These are phyloP conservation scores for Pholiota conissans DNA, from an alignment of 768 basidiomycete genomes.

Conservation along the genomic window DNA sequence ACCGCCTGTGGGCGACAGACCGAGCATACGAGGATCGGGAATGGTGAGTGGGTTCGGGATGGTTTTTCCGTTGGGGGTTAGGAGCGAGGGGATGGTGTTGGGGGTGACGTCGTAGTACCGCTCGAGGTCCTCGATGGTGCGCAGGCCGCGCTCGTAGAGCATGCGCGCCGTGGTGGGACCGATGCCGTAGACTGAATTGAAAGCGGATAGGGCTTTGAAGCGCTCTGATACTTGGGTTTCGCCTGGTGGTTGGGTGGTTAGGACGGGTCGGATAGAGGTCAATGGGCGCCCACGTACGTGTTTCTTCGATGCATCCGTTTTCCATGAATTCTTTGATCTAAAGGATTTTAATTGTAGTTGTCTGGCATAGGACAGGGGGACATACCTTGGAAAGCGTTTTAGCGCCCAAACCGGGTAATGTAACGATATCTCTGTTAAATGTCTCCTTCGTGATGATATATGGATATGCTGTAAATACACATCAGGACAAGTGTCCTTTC, in stretches of 20 bases:
- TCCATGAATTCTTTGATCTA: constrained; percentile 67
- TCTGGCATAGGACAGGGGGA: background rate
- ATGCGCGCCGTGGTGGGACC: constrained; percentile 69
- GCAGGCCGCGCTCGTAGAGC: constrained; percentile 64
- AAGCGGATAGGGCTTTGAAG: constrained; percentile 55
- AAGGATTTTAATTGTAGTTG: background rate
- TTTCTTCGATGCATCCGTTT: constrained; percentile 57
- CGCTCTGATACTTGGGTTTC: constrained; percentile 47
- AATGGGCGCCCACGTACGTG: constrained; percentile 38
- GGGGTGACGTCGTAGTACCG: constrained; percentile 55
- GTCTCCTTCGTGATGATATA: constrained; percentile 28
- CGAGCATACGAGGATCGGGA: too few relatives aligned
- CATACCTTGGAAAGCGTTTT: constrained; percentile 52
- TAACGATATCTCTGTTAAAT: constrained; percentile 36
- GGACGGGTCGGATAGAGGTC: background rate
- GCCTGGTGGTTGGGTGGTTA: constrained; percentile 31
- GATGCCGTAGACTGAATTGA: constrained; percentile 70
- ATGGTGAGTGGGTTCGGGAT: constrained; percentile 6
- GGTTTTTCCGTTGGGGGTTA: constrained; percentile 35
- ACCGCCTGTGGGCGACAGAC: background rate
- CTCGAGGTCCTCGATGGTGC: constrained; percentile 69
- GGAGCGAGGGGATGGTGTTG: constrained; percentile 18
- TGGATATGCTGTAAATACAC: constrained; percentile 46
- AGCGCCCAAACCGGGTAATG: constrained; percentile 48
- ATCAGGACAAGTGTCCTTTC: background rate